These are phyloP conservation scores for Erodium trifolium DNA, from an alignment of 441 rosid species.

Conservation along the genomic window DNA sequence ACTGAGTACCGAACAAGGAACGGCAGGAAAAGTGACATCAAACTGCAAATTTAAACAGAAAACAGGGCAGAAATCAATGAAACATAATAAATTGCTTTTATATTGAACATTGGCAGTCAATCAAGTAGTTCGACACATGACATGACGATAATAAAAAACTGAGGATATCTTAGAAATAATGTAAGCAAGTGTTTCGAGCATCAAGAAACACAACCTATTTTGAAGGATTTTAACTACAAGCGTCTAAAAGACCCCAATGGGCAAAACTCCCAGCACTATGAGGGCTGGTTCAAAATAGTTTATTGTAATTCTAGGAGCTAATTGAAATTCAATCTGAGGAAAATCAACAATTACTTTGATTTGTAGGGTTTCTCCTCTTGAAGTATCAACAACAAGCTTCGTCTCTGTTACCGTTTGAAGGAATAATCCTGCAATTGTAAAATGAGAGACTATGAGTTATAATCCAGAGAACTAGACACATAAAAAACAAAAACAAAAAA, in stretches of 20 bases:
- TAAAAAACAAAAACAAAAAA: neutral
- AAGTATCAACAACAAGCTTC: conserved; percentile 82
- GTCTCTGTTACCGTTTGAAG: conserved; percentile 75
- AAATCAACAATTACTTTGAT: conserved; percentile 52
- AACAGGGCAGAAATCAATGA: neutral
- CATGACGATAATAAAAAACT: neutral
- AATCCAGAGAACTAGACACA: neutral
- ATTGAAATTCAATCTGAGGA: neutral
- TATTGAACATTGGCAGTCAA: neutral
- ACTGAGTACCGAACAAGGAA: conserved; percentile 86
- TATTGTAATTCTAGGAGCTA: neutral
- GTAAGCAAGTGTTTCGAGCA: neutral
- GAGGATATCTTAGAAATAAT: neutral
- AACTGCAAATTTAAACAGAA: conserved; percentile 41
- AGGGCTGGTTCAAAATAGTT: neutral
- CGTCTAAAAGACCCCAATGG: neutral
- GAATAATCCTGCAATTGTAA: conserved; percentile 49
- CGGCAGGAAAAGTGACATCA: conserved; percentile 83
- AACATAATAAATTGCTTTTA: neutral
- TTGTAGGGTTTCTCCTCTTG: conserved; percentile 77
- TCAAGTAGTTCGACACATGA: neutral
- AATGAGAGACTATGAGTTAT: neutral
- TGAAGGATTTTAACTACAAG: neutral
- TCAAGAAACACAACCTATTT: neutral
- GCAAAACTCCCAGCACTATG: neutral